Evolutionary conservation across 2,329 filamentous ascomycete genomes (phyloP), one percentile per base, ranked within the genome.

Genomic region (Samsoniella hepiali): DNA sequence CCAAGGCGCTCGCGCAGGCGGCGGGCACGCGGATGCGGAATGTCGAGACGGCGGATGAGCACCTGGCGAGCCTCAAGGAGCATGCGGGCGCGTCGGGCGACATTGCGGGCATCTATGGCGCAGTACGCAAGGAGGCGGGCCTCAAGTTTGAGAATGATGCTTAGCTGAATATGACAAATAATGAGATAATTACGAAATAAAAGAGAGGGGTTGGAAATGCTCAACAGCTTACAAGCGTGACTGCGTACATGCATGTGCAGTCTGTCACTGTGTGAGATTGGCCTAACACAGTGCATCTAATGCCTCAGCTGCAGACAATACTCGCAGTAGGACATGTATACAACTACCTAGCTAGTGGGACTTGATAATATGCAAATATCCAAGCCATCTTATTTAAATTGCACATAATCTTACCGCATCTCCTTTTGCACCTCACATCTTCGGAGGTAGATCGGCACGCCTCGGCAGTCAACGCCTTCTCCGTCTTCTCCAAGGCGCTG

Each of bases 21-120:
- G 81, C 80, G 6, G 91, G 90, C 0, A 80, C 84, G 50, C 82
- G 80, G 64, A 75, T 96, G 75, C 82, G 79, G 65, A 88, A 86
- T 66, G 77, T 90, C 1, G 86, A 90, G 74, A 80, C 88, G 3
- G 88, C 82, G 1, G 88, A 93, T 75, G 79, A 77, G 34, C 89
- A 95, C 73, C 75, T 97, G 69, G 81, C 82, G 62, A 77, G 79
- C 63, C 87, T 96, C 2, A 88, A 91, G 74, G 84, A 88, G 64
- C 82, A 92, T 58, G 71, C 70, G 55, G 91, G 91, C 0, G 81
- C 83, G 51, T 86, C 82, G 68, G 92, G 91, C 0, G 93, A 97
- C 75, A 85, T 96, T 73, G 88, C 91, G 2, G 88, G 85, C 11
- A 89, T 97, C 44, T 96, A 96, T 77, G 93, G 93, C 0, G 89